phyloP scores from a whole-genome alignment of 305 asterid genomes.

The Fraxinus baroniana region DNA sequence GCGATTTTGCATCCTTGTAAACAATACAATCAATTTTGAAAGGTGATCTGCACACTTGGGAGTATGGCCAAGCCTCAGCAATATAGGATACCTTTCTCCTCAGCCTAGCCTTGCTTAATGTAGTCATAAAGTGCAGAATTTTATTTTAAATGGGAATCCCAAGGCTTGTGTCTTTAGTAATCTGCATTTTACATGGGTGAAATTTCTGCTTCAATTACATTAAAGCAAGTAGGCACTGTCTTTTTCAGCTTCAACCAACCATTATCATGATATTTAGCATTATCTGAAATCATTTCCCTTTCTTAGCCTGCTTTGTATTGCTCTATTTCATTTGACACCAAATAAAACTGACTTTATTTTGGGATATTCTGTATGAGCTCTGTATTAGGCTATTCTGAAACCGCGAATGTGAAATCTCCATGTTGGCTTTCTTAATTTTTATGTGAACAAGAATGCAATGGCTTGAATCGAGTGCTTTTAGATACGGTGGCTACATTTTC shows the following conservation, averaged over 20 bases:
- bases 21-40: not conserved
- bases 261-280: not conserved
- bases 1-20: not conserved
- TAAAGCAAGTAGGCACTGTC: not conserved
- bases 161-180: not conserved
- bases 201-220: not conserved
- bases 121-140: not conserved
- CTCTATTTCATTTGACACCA: not conserved
- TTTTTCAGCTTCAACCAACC: not conserved
- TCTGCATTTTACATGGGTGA: not conserved
- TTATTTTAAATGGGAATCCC: not conserved
- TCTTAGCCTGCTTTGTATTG: not conserved
- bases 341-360: not conserved
- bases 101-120: not conserved
- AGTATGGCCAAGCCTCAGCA: not conserved
- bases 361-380: not conserved
- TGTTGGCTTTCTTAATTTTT: not conserved
- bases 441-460: not conserved
- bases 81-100: not conserved
- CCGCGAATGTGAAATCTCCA: not conserved
- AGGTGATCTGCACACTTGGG: not conserved
- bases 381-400: not conserved
- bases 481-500: not conserved
- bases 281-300: not conserved
- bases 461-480: not conserved